Evolutionary conservation across 768 basidiomycete genomes (phyloP).

Genomic region (Russula earlei): DNA sequence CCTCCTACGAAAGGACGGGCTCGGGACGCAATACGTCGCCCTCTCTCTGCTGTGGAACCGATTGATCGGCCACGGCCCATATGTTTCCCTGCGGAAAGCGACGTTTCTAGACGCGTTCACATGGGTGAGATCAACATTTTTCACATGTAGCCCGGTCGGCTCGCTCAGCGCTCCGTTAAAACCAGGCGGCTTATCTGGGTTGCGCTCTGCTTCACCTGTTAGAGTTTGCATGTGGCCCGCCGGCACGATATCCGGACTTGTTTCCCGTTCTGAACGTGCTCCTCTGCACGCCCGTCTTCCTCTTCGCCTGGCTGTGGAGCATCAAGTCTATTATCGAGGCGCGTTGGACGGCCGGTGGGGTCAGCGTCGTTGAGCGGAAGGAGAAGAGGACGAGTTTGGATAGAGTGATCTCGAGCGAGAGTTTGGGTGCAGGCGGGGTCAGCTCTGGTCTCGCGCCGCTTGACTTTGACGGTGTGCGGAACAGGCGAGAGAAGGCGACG

Average conservation of each 20-base stretch:
- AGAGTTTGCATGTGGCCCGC: slow-evolving; percentile 54
- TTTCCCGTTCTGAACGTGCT: slow-evolving; percentile 81
- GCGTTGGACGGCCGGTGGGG: slow-evolving; percentile 67
- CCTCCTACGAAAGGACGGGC: slow-evolving; percentile 67
- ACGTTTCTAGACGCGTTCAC: slow-evolving; percentile 48
- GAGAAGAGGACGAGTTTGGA: background rate
- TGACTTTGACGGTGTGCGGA: background rate
- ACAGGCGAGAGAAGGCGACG: slow-evolving; percentile 6
- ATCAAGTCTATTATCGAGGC: slow-evolving; percentile 73
- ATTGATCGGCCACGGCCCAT: slow-evolving; percentile 67
- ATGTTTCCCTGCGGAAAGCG: slow-evolving; percentile 31
- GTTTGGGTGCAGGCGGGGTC: background rate
- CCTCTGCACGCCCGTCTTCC: slow-evolving; percentile 72
- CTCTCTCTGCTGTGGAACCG: slow-evolving; percentile 72
- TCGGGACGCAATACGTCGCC: slow-evolving; percentile 63
- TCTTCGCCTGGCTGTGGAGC: slow-evolving; percentile 81
- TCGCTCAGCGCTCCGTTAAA: background rate
- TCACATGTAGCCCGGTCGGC: background rate
- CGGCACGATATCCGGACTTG: slow-evolving; percentile 73
- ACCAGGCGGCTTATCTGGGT: slow-evolving; percentile 45
- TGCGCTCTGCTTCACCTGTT: slow-evolving; percentile 50
- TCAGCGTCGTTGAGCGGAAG: slow-evolving; percentile 22
- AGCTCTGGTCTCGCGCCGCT: slow-evolving; percentile 1
- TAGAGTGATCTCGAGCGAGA: background rate
- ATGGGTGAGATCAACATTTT: slow-evolving; percentile 30